Base-by-base conservation (phyloP, 495 filamentous ascomycete genomes). In the Cladorrhinum samala region DNA sequence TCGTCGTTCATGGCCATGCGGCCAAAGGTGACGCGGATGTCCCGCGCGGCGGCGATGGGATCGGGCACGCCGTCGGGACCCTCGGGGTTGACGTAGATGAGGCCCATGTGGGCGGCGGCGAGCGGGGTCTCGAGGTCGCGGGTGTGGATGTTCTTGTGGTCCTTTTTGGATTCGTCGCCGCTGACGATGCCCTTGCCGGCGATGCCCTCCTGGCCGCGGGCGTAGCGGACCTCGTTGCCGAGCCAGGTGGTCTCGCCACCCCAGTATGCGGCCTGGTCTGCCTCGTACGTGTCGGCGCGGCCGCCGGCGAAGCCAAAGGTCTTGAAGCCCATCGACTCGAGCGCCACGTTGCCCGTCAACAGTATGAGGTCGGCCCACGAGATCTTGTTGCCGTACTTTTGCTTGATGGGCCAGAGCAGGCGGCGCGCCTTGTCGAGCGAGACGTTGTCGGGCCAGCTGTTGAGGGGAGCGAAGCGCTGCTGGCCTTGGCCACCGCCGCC, bases 1-100 rank as follows among this genome's bases (percentile, higher is more conserved):
- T 86, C 82, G 61, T 88, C 85, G 61, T 85, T 80, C 85, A 88
- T 88, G 50, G 81, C 85, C 85, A 88, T 88, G 61, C 83, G 83
- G 61, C 74, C 74, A 53, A 88, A 88, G 30, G 85, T 87, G 51
- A 71, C 70, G 50, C 85, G 85, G 61, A 88, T 87, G 64, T 88
- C 85, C 24, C 73, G 64, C 49, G 77, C 85, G 0, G 85, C 75
- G n/a, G 81, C 81, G 36, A 84, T 64, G 25, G 83, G 81, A 64
- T 88, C 84, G 23, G 83, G 83, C 16, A 72, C 76, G 59, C 79
- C 81, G 59, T 88, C 79, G n/a, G 85, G 85, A 11, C 85, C 85
- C 65, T 88, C 83, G 7, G 85, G 85, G 69, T 88, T 88, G 46
- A 87, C 83, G 63, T 87, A 88, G 70, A 88, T 87, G 62, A 88